A percentile compares a stretch with the other conserved stretches of the same genome.
Conservation (phyloP, 2,329 filamentous ascomycete species). For the Lachnellula hyalina region DNA sequence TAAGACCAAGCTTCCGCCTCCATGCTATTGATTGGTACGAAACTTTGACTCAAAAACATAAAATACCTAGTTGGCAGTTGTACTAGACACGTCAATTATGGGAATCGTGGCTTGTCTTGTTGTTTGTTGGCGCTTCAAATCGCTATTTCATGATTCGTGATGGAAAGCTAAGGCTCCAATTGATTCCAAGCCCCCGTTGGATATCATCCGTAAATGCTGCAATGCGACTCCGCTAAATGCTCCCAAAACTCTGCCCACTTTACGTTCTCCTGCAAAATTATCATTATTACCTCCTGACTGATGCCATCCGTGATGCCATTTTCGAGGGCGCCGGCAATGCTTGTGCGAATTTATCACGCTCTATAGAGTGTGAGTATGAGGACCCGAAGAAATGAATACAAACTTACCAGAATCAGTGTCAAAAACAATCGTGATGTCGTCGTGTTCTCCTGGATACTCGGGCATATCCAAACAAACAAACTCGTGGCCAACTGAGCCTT, state of each 20-base stretch:
- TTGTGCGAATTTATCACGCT: conserved; percentile 29
- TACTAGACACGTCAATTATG: not conserved
- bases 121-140: not conserved
- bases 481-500: conserved; percentile 53
- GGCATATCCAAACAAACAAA: conserved; percentile 84
- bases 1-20: too few relatives aligned
- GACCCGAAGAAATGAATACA: not conserved
- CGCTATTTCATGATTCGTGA: not conserved
- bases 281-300: conserved; percentile 27
- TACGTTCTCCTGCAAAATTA: not conserved
- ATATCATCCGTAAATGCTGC: conserved; percentile 5
- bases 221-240: not conserved
- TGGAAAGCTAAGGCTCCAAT: not conserved
- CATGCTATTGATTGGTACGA: too few relatives aligned
- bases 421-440: conserved; percentile 83
- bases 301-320: conserved; percentile 29
- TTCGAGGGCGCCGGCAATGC: conserved; percentile 32
- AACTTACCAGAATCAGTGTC: conserved; percentile 56
- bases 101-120: not conserved
- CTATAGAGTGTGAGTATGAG: conserved; percentile 12
- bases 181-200: not conserved
- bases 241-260: not conserved
- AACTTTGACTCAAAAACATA: not conserved
- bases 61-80: not conserved
- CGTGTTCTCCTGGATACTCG: conserved; percentile 86